Conservation (phyloP, 768 basidiomycete species). For the Podaxis carcinomalis region DNA sequence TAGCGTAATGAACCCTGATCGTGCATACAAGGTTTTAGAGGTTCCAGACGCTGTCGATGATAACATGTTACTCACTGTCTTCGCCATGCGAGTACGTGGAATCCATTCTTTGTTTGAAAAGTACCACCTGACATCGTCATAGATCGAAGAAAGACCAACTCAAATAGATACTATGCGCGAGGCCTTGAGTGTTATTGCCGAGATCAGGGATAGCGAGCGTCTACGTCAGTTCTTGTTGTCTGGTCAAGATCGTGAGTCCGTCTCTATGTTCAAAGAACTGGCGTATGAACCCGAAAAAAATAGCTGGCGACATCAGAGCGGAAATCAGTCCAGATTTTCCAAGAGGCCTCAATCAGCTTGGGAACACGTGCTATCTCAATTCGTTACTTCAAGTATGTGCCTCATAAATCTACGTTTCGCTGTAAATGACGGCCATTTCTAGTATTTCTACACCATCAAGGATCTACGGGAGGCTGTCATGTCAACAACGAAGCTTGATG, state of each 20-base stretch:
- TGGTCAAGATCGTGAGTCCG: constrained; percentile 69
- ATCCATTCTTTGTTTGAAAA: neutral
- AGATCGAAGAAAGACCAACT: constrained; percentile 71
- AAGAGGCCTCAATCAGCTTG: constrained; percentile 82
- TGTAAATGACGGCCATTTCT: constrained; percentile 5
- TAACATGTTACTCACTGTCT: constrained; percentile 71
- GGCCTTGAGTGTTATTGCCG: constrained; percentile 71
- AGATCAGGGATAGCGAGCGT: constrained; percentile 68
- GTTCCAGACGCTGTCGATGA: constrained; percentile 72
- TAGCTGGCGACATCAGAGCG: constrained; percentile 63
- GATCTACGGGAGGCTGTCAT: constrained; percentile 77
- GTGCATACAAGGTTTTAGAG: constrained; percentile 70
- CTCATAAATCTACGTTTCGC: neutral
- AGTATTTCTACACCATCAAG: constrained; percentile 97
- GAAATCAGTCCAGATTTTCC: constrained; percentile 65
- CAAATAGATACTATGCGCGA: constrained; percentile 69
- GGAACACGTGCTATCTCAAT: constrained; percentile 86
- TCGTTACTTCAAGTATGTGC: constrained; percentile 62
- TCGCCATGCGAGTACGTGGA: constrained; percentile 55
- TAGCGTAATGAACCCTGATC: constrained; percentile 58
- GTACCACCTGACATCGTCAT: neutral
- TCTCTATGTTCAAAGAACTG: neutral
- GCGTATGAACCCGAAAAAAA: constrained; percentile 2
- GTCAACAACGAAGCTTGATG: constrained; percentile 49
- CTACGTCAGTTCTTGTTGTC: constrained; percentile 61